A percentile compares a stretch with the other conserved stretches of the same genome.
These are phyloP conservation scores for Neofusicoccum parvum DNA, from an alignment of 2,329 filamentous ascomycete species.

Conservation along the genomic window DNA sequence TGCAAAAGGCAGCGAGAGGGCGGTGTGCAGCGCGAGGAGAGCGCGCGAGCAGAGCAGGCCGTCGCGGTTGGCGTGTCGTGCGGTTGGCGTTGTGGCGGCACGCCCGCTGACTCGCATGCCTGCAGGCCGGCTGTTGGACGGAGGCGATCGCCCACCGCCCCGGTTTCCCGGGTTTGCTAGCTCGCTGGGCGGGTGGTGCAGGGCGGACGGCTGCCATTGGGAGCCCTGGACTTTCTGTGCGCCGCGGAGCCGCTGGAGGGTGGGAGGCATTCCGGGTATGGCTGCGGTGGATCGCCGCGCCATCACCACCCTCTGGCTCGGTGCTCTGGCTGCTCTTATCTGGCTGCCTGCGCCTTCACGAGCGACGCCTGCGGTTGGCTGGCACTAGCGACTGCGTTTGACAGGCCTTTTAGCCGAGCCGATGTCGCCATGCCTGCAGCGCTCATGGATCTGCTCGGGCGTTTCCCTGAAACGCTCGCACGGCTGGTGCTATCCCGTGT, in stretches of 20 bases:
- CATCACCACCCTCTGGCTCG: background rate
- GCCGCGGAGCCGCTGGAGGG: background rate
- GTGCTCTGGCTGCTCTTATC: background rate
- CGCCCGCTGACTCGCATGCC: background rate
- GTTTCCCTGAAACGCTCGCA: background rate
- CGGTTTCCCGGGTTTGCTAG: background rate
- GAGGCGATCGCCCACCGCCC: background rate
- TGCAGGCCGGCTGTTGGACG: background rate
- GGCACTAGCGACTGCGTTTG: background rate
- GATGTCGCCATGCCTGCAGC: conserved; percentile 1
- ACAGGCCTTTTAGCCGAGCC: background rate
- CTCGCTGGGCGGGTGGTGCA: background rate
- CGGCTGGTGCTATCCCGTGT: background rate
- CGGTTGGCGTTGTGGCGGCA: background rate
- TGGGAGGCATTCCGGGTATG: background rate
- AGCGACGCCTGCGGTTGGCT: background rate
- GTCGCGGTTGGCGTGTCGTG: background rate
- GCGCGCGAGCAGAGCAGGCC: background rate
- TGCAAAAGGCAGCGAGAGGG: background rate
- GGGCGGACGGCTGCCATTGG: background rate
- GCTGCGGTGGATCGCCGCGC: background rate
- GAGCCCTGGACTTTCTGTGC: background rate
- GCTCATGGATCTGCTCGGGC: background rate
- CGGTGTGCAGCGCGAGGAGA: background rate
- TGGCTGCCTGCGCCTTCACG: background rate